Base-by-base conservation (phyloP, 768 basidiomycete species). In the Calvatia gigantea region DNA sequence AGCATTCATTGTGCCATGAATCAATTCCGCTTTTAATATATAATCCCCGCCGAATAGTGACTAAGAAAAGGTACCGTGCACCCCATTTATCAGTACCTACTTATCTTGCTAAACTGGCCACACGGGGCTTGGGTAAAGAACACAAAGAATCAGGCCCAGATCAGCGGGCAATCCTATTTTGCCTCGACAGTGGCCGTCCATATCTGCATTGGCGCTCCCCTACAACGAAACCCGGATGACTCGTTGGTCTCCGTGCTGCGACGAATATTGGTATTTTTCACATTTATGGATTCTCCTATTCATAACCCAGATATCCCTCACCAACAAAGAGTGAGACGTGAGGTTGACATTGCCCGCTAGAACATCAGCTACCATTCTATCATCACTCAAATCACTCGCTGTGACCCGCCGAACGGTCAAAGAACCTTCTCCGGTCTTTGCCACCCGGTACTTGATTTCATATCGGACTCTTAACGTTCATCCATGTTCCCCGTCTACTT, bases 381-480 rank as follows among this genome's bases (percentile, higher is more conserved):
- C 37, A 14, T 31, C 9, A 17, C 25, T 11, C 41, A 33, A 15
- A n/a, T 19, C 35, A 39, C 27, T 23, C 32, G 32, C 27, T 31
- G 27, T 42, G 54, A 42, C 46, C 15, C 25, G 19, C 54, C 28
- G 45, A 49, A 25, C 17, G 31, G 54, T 32, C 37, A 41, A 42
- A 55, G 54, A 55, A 55, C 46, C 37, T 33, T 48, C n/a, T n/a
- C 27, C 27, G 28, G 38, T 19, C 19, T 38, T 35, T 29, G 41
- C 46, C 19, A 37, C 29, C 32, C 33, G 52, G 38, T 32, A 31
- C 41, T 14, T 48, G 54, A 48, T 55, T 48, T 55, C 28, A 55
- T 41, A 48, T 55, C 45, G 54, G 45, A 55, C 35, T 55, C 46
- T 41, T 17, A 48, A 48, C 35, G n/a, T 47, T 47, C 46, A 47